Evolutionary conservation across 2,329 filamentous ascomycete genomes (phyloP), one percentile per base, ranked within the genome.

Genomic region (Ophiostoma quercus): DNA sequence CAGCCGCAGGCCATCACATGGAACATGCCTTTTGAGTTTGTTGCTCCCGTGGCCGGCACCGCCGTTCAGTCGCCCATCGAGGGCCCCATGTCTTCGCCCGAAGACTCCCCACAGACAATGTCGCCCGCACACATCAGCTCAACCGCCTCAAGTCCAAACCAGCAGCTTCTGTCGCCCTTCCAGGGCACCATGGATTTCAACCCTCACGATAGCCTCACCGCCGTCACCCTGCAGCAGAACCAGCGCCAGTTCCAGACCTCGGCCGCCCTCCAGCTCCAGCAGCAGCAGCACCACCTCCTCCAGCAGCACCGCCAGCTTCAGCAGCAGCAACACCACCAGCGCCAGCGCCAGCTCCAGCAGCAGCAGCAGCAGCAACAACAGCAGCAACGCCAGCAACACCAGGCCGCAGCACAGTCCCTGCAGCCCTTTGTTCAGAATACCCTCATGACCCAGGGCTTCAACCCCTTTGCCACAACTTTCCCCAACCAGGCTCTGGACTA

Each of bases 171-270:
- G 41, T 87, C 85, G 73, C 84, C 85, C 3, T 87, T 83, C 76
- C 83, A 84, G 75, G 78, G 81, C 66, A 77, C 82, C 62, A 79
- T 80, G 69, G 85, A 85, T 75, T 80, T 83, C 16, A 82, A 82
- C 73, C 78, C 82, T 41, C 78, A 82, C 12, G 78, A 79, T 16
- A 78, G 84, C 67, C 77, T 89, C 73, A 84, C 85, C 66, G 86
- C 89, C 79, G 89, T 87, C 86, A 83, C 87, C 29, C 82, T 89
- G 68, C 83, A 85, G 69, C 84, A 85, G 73, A 83, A 84, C 67
- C 84, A 83, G 74, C 82, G 83, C 71, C 82, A 82, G 65, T 77
- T 74, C 22, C 82, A 83, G 62, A 11, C 37, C 16, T 41, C 65
- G 2, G 11, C 65, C 8, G 77, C 72, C 19, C 67, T 85, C 67